Conservation (phyloP, 768 basidiomycete genomes). For the Leccinum broughii region DNA sequence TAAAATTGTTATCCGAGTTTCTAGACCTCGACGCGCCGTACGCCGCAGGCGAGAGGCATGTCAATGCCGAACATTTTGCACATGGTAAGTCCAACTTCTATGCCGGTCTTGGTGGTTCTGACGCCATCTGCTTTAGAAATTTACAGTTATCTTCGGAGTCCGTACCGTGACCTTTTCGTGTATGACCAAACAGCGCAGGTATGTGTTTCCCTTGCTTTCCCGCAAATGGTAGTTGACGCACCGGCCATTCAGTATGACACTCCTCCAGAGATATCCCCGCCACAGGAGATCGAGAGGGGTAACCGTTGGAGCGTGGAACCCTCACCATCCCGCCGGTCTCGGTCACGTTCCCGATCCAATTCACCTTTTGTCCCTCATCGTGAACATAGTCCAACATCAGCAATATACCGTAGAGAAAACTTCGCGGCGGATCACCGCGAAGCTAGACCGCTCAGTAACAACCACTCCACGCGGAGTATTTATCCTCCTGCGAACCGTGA, state of each 20-base stretch:
- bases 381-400: slow-evolving; percentile 1
- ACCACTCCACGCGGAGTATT: slow-evolving; percentile 5
- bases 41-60: slow-evolving; percentile 52
- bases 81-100: slow-evolving; percentile 61
- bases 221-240: slow-evolving; percentile 8
- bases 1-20: slow-evolving; percentile 84
- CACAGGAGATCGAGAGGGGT: slow-evolving; percentile 25
- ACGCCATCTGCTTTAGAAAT: slow-evolving; percentile 54
- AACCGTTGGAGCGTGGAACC: slow-evolving; percentile 30
- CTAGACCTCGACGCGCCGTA: slow-evolving; percentile 74
- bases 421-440: slow-evolving; percentile 10
- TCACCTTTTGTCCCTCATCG: slow-evolving; percentile 9
- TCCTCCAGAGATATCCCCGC: slow-evolving; percentile 44
- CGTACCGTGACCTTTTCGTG: slow-evolving; percentile 77
- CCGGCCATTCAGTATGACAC: slow-evolving; percentile 55
- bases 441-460: neutral
- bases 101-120: neutral
- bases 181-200: slow-evolving; percentile 88
- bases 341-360: slow-evolving; percentile 28
- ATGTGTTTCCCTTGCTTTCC: slow-evolving; percentile 7
- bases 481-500: slow-evolving; percentile 4
- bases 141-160: slow-evolving; percentile 86
- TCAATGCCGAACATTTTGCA: slow-evolving; percentile 90
- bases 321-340: slow-evolving; percentile 26
- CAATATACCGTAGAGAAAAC: slow-evolving; percentile 4